A percentile compares a stretch with the other conserved stretches of the same genome.
These are phyloP conservation scores for Lachnellula occidentalis DNA, from an alignment of 2,329 filamentous ascomycete genomes.

Conservation along the genomic window DNA sequence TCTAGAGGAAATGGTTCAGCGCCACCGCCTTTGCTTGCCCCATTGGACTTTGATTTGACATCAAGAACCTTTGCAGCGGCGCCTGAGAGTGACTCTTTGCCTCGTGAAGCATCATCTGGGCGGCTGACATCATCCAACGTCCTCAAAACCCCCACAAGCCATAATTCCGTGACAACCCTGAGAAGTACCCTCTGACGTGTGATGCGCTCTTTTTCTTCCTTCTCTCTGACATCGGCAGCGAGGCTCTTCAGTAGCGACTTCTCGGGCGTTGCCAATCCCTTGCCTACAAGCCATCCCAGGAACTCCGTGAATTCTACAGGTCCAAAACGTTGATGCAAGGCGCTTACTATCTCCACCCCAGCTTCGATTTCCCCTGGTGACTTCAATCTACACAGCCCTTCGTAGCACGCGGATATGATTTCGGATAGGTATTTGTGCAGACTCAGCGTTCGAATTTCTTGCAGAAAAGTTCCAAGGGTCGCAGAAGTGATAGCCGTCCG, in stretches of 20 bases:
- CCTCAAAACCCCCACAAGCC: slow-evolving; percentile 83
- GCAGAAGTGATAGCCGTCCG: slow-evolving; percentile 81
- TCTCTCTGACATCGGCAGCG: slow-evolving; percentile 76
- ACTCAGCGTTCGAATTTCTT: slow-evolving; percentile 85
- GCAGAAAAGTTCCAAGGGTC: slow-evolving; percentile 75
- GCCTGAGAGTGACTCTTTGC: slow-evolving; percentile 39
- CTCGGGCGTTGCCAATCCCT: slow-evolving; percentile 86
- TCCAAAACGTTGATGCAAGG: slow-evolving; percentile 92
- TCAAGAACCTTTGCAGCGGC: slow-evolving; percentile 58
- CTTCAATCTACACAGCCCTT: slow-evolving; percentile 88
- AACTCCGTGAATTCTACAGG: slow-evolving; percentile 85
- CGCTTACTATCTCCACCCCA: slow-evolving; percentile 87
- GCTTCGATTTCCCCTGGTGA: slow-evolving; percentile 86
- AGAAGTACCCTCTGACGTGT: slow-evolving; percentile 79
- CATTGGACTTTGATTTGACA: slow-evolving; percentile 48
- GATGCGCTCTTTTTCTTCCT: slow-evolving; percentile 92
- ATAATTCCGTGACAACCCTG: slow-evolving; percentile 88
- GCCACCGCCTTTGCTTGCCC: slow-evolving; percentile 56
- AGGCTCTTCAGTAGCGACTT: slow-evolving; percentile 75
- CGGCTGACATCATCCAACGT: slow-evolving; percentile 66
- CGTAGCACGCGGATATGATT: slow-evolving; percentile 92
- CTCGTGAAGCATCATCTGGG: slow-evolving; percentile 54
- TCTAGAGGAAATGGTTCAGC: slow-evolving; percentile 93
- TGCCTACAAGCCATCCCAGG: slow-evolving; percentile 86
- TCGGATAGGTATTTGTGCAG: slow-evolving; percentile 96